Percentiles rank a stretch among this genome's conserved stretches.
These are phyloP conservation scores for Lodderomyces orthopsilosis DNA, from an alignment of 1,139 yeast species.

Conservation along the genomic window DNA sequence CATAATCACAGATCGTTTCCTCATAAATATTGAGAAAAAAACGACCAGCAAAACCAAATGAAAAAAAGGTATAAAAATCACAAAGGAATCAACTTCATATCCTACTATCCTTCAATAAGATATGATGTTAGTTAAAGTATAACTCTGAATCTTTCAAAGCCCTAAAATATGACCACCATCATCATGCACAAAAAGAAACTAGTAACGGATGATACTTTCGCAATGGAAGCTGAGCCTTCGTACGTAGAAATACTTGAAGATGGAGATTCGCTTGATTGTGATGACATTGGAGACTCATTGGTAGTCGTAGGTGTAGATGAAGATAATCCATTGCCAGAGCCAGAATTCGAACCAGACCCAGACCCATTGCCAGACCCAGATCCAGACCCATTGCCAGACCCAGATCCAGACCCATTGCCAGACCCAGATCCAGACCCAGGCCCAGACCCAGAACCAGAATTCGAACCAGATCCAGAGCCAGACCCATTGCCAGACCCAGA, in stretches of 20 bases:
- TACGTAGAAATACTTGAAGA: background rate
- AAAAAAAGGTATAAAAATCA: background rate
- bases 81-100: no score
- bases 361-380: background rate
- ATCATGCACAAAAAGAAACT: background rate
- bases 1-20: background rate
- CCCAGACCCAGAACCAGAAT: background rate
- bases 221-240: constrained; percentile 1
- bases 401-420: background rate
- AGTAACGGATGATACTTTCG: background rate
- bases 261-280: background rate
- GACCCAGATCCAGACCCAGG: background rate
- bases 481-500: no score
- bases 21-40: background rate
- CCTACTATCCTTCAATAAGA: no score
- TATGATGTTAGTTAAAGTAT: background rate
- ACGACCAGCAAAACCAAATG: background rate
- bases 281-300: no score
- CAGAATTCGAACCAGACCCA: background rate
- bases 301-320: background rate
- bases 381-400: background rate
- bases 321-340: background rate
- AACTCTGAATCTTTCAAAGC: background rate
- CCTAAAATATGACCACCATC: background rate
- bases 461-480: background rate